These are phyloP conservation scores for Talaromyces thailandensis DNA, from an alignment of 495 filamentous ascomycete genomes.

Conservation along the genomic window DNA sequence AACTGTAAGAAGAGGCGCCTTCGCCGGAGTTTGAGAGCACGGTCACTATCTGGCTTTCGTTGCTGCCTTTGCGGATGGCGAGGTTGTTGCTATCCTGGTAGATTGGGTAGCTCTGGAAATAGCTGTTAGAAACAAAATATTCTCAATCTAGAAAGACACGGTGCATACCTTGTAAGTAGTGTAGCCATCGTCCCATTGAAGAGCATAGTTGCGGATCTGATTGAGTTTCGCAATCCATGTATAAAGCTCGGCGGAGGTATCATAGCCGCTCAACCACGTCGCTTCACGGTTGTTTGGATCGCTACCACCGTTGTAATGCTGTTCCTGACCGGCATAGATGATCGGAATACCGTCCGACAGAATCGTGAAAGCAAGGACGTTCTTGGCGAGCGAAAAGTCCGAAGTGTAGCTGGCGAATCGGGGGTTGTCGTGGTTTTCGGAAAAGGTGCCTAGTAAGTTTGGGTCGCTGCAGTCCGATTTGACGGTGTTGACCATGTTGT, in stretches of 20 bases:
- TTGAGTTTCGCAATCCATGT: slow-evolving; percentile 49
- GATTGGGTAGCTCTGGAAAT: slow-evolving; percentile 25
- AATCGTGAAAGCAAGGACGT: slow-evolving; percentile 63
- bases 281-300: slow-evolving; percentile 70
- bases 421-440: slow-evolving; percentile 72
- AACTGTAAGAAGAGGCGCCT: slow-evolving; percentile 30
- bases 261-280: slow-evolving; percentile 59
- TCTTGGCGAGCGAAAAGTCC: slow-evolving; percentile 47
- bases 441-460: slow-evolving; percentile 61
- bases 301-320: slow-evolving; percentile 53
- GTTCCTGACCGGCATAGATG: slow-evolving; percentile 66
- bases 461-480: slow-evolving; percentile 48
- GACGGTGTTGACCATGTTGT: slow-evolving; percentile 48
- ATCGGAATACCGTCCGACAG: slow-evolving; percentile 62
- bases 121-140: not conserved
- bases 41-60: slow-evolving; percentile 46
- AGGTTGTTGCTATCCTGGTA: slow-evolving; percentile 49
- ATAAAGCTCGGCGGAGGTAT: slow-evolving; percentile 54
- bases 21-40: slow-evolving; percentile 52
- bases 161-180: slow-evolving; percentile 35
- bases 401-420: slow-evolving; percentile 54
- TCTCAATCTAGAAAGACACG: not conserved
- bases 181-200: slow-evolving; percentile 34
- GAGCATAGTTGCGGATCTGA: slow-evolving; percentile 48
- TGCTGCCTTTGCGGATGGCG: slow-evolving; percentile 55